Evolutionary conservation across 257 asterid species (phyloP).

Genomic region (Echites panduratus): DNA sequence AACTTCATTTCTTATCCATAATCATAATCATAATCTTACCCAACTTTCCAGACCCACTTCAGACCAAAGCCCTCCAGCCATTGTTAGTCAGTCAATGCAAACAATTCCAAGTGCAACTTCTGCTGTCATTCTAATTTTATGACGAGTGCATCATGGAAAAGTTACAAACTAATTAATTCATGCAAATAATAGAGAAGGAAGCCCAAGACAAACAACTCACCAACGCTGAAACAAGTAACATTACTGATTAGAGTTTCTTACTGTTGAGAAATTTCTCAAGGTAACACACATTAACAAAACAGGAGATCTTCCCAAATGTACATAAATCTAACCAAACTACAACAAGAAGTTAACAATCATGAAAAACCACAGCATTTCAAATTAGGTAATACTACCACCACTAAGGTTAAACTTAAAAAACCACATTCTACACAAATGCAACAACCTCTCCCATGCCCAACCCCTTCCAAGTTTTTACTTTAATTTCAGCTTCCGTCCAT

Average conservation of each 20-base stretch:
- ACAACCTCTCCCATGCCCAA: not conserved
- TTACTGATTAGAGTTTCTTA: not conserved
- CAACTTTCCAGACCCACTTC: not conserved
- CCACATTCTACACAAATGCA: not conserved
- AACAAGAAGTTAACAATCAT: slow-evolving; percentile 18
- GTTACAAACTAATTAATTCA: not conserved
- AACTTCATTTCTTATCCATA: not conserved
- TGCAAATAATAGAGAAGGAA: not conserved
- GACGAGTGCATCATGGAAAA: not conserved
- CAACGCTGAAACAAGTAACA: not conserved
- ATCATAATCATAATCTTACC: not conserved
- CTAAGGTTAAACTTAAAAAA: slow-evolving; percentile 18
- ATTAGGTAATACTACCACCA: not conserved
- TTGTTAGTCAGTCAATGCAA: not conserved
- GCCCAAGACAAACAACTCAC: not conserved
- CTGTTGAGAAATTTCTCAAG: slow-evolving; percentile 11
- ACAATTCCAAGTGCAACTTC: not conserved
- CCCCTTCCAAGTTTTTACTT: not conserved
- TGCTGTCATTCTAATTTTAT: not conserved
- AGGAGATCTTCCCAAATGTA: slow-evolving; percentile 22
- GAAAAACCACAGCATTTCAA: slow-evolving; percentile 12
- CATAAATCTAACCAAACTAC: slow-evolving; percentile 26
- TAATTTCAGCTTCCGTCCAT: slow-evolving; percentile 17
- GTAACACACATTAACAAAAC: slow-evolving; percentile 18
- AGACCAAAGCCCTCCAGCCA: not conserved